Percentiles rank a stretch among this genome's conserved stretches.
Evolutionary conservation across 805 yeast genomes (phyloP).

Genomic region (Cyberlindnera maclurae): DNA sequence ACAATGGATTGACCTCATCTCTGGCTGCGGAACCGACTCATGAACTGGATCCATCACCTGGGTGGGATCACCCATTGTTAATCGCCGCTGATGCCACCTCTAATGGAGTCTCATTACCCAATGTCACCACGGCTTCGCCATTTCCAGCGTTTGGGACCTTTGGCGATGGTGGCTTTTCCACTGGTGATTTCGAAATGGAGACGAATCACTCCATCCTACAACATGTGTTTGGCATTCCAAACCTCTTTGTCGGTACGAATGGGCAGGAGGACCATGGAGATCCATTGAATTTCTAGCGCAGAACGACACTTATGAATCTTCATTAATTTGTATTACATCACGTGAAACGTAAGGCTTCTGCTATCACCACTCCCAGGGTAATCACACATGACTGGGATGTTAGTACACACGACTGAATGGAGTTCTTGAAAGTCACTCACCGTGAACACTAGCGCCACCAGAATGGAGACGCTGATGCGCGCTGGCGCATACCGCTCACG

Average conservation of each 20-base stretch:
- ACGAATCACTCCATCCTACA: slow-evolving; percentile 8
- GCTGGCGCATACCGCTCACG: slow-evolving; percentile 48
- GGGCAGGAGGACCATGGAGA: slow-evolving; percentile 1
- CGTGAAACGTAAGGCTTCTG: neutral
- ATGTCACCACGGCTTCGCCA: neutral
- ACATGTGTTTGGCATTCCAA: slow-evolving; percentile 12
- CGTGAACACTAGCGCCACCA: slow-evolving; percentile 30
- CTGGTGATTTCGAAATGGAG: slow-evolving; percentile 5
- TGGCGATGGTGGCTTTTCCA: no score
- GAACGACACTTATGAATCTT: neutral
- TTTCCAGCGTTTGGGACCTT: no score
- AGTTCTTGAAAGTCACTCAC: slow-evolving; percentile 21
- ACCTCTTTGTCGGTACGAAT: slow-evolving; percentile 8
- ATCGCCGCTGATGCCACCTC: no score
- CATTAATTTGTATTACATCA: no score
- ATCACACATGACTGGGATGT: neutral
- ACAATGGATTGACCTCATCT: no score
- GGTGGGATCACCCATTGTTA: no score
- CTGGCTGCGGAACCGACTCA: no score
- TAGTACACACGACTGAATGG: neutral
- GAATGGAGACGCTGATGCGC: slow-evolving; percentile 31
- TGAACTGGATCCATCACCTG: no score
- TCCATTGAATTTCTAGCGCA: neutral
- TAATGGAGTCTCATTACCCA: neutral
- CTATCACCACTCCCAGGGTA: neutral